Conservation (phyloP, 2,329 filamentous ascomycete species). For the Claviceps capensis region DNA sequence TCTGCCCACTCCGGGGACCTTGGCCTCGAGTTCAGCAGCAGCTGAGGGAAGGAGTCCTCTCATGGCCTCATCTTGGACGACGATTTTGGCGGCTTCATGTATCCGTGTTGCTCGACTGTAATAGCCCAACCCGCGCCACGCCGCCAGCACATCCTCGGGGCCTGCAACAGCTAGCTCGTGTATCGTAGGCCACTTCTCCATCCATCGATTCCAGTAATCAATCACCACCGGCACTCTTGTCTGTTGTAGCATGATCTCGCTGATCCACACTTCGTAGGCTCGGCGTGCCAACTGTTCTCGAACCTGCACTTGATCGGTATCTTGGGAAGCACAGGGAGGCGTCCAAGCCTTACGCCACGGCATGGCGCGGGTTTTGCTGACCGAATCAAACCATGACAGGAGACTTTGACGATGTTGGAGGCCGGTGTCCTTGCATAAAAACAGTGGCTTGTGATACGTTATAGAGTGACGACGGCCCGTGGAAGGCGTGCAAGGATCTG, state of each 20-base stretch:
- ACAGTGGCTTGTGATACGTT: constrained; percentile 35
- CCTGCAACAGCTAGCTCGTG: constrained; percentile 38
- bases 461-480: constrained; percentile 8
- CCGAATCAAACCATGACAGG: constrained; percentile 37
- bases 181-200: constrained; percentile 45
- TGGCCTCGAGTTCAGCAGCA: constrained; percentile 30
- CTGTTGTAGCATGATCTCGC: constrained; percentile 55
- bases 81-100: constrained; percentile 39
- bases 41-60: constrained; percentile 35
- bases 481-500: constrained; percentile 7
- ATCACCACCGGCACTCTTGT: constrained; percentile 49
- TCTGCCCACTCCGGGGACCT: constrained; percentile 44
- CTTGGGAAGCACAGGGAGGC: constrained; percentile 14
- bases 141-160: constrained; percentile 41
- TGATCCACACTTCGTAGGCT: constrained; percentile 54
- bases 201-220: constrained; percentile 51
- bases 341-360: constrained; percentile 47
- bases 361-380: constrained; percentile 35
- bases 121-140: constrained; percentile 49
- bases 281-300: constrained; percentile 33
- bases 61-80: constrained; percentile 28
- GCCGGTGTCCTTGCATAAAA: constrained; percentile 27
- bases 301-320: constrained; percentile 19
- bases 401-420: constrained; percentile 22
- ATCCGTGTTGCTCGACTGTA: constrained; percentile 50